These are phyloP conservation scores for Stemphylium beticola DNA, from an alignment of 2,329 filamentous ascomycete species.

Conservation along the genomic window DNA sequence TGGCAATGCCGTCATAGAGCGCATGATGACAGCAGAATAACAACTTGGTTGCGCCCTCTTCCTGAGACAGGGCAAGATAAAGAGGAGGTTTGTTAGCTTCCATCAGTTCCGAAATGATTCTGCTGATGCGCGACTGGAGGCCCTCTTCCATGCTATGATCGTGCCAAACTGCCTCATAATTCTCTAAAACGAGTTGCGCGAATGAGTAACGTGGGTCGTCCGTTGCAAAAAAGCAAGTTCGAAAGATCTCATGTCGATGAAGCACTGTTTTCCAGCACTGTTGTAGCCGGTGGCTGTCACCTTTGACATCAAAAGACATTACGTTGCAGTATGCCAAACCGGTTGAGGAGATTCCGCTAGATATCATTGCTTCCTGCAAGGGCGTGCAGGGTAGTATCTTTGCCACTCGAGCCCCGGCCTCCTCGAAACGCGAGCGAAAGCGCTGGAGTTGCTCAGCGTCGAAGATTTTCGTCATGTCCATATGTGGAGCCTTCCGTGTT, in stretches of 20 bases:
- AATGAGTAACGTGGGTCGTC: conserved; percentile 66
- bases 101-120: conserved; percentile 59
- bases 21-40: conserved; percentile 75
- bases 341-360: conserved; percentile 55
- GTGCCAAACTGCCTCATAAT: conserved; percentile 54
- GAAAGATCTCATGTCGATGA: conserved; percentile 73
- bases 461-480: conserved; percentile 20
- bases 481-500: not conserved
- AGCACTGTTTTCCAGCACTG: conserved; percentile 68
- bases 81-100: conserved; percentile 43
- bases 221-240: conserved; percentile 76
- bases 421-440: conserved; percentile 21
- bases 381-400: conserved; percentile 81
- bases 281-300: conserved; percentile 59
- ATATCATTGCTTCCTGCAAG: conserved; percentile 86
- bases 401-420: conserved; percentile 49
- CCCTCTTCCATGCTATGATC: conserved; percentile 17
- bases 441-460: conserved; percentile 14
- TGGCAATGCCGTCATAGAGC: conserved; percentile 83
- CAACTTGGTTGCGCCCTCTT: conserved; percentile 39
- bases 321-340: conserved; percentile 73
- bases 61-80: conserved; percentile 36
- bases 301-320: conserved; percentile 67
- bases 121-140: conserved; percentile 51
- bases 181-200: conserved; percentile 71